These are phyloP conservation scores for Hyphopichia pseudoburtonii DNA, from an alignment of 1,139 yeast species.

Conservation along the genomic window DNA sequence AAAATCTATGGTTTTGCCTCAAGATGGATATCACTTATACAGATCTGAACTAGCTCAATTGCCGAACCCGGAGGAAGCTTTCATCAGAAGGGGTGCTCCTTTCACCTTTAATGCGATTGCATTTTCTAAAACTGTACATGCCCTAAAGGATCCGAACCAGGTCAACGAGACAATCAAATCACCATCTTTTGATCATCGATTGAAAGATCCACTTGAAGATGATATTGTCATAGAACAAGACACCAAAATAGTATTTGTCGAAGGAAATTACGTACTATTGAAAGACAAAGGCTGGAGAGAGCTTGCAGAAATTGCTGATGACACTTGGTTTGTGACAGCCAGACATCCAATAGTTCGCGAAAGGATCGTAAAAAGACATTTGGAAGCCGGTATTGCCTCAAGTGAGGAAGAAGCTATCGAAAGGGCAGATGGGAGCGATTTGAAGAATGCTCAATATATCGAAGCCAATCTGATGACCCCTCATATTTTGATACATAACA, in stretches of 20 bases:
- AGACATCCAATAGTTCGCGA: conserved; percentile 46
- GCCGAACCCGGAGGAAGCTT: conserved; percentile 56
- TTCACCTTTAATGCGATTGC: conserved; percentile 69
- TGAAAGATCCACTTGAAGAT: conserved; percentile 63
- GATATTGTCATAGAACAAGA: conserved; percentile 45
- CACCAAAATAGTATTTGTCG: conserved; percentile 56
- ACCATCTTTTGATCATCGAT: conserved; percentile 77
- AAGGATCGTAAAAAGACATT: conserved; percentile 71
- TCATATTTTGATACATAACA: conserved; percentile 15
- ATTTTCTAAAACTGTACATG: conserved; percentile 26
- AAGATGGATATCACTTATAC: conserved; percentile 85
- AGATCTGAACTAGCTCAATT: conserved; percentile 52
- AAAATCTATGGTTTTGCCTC: conserved; percentile 36
- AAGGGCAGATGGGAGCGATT: conserved; percentile 69
- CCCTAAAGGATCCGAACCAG: conserved; percentile 14
- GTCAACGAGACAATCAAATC: conserved; percentile 32
- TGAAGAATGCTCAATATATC: conserved; percentile 63
- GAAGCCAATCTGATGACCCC: conserved; percentile 35
- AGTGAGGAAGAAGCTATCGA: conserved; percentile 57
- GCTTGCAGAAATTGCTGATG: conserved; percentile 37
- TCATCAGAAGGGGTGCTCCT: conserved; percentile 77
- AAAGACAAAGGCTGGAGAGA: conserved; percentile 51
- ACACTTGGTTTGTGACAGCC: conserved; percentile 47
- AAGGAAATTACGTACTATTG: conserved; percentile 62
- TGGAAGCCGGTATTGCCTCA: conserved; percentile 63